phyloP scores from a whole-genome alignment of 768 basidiomycete genomes.

The Russula abietina region DNA sequence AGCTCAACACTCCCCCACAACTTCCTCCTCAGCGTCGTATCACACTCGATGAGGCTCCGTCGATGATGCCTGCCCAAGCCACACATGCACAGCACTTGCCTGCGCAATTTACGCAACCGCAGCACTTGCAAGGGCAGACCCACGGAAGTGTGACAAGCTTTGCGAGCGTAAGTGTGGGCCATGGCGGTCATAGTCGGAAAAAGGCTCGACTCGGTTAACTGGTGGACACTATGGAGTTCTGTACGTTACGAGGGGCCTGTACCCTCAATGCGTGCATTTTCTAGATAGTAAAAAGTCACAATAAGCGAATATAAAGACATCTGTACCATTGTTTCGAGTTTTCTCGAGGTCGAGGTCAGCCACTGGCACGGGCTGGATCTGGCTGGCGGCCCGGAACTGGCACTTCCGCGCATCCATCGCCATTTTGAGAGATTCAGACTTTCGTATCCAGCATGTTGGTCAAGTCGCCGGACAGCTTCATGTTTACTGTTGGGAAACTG shows the following conservation, averaged over 20 bases:
- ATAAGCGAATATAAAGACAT: no score
- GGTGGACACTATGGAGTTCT: neutral
- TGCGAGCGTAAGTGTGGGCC: constrained; percentile 55
- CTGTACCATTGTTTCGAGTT: no score
- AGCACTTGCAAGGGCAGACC: constrained; percentile 35
- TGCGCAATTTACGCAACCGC: constrained; percentile 39
- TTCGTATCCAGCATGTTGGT: constrained; percentile 12
- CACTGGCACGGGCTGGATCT: no score
- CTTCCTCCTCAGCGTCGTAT: constrained; percentile 84
- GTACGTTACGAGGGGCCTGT: neutral
- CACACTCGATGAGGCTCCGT: constrained; percentile 87
- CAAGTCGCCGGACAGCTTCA: constrained; percentile 60
- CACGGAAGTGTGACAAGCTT: constrained; percentile 56
- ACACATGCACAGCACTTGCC: constrained; percentile 38
- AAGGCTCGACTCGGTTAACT: constrained; percentile 49
- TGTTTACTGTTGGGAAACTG: constrained; percentile 92
- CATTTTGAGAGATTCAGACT: neutral
- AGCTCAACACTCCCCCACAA: constrained; percentile 50
- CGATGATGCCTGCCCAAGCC: constrained; percentile 68
- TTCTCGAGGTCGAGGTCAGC: no score
- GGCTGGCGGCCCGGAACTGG: neutral
- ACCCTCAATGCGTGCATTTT: neutral
- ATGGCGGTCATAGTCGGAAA: constrained; percentile 45
- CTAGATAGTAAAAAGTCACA: no score
- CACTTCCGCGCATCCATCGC: neutral